Evolutionary conservation across 345 rosid genomes (phyloP).

Genomic region (Brassica rapa): DNA sequence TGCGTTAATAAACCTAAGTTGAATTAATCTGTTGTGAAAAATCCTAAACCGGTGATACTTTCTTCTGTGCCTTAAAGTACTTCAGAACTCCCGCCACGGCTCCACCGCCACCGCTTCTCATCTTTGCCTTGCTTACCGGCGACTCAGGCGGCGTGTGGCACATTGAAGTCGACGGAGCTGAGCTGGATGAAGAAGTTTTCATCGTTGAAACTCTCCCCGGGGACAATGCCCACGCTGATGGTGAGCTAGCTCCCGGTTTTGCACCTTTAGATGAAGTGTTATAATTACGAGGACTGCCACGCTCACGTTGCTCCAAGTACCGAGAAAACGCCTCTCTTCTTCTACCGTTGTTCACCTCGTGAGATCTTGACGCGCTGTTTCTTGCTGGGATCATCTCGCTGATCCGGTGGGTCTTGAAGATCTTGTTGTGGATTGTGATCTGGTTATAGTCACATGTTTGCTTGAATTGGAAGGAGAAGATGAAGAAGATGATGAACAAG

Average conservation of each 20-base stretch:
- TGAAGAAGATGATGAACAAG: slow-evolving; percentile 33
- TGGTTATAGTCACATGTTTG: slow-evolving; percentile 30
- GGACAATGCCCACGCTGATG: slow-evolving; percentile 83
- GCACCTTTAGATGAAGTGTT: slow-evolving; percentile 29
- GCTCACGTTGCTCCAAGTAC: slow-evolving; percentile 44
- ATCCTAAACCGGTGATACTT: slow-evolving; percentile 51
- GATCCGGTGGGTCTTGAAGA: slow-evolving; percentile 26
- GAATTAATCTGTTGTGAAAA: slow-evolving; percentile 52
- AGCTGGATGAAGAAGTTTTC: slow-evolving; percentile 15
- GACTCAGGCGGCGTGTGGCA: slow-evolving; percentile 40
- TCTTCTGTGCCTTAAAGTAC: slow-evolving; percentile 67
- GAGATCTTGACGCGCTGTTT: slow-evolving; percentile 40
- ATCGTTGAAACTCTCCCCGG: slow-evolving; percentile 51
- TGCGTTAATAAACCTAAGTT: slow-evolving; percentile 69
- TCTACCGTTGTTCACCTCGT: slow-evolving; percentile 17
- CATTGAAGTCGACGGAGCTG: slow-evolving; percentile 27
- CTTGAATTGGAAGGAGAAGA: slow-evolving; percentile 35
- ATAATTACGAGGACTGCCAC: slow-evolving; percentile 42
- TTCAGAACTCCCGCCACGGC: slow-evolving; percentile 61
- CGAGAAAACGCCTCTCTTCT: slow-evolving; percentile 31
- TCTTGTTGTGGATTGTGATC: slow-evolving; percentile 43
- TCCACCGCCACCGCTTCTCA: slow-evolving; percentile 45
- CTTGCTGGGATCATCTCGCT: slow-evolving; percentile 30
- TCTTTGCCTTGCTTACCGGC: slow-evolving; percentile 23
- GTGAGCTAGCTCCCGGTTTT: slow-evolving; percentile 42